These are phyloP conservation scores for Medicago arabica DNA, from an alignment of 306 rosid species.

Conservation along the genomic window DNA sequence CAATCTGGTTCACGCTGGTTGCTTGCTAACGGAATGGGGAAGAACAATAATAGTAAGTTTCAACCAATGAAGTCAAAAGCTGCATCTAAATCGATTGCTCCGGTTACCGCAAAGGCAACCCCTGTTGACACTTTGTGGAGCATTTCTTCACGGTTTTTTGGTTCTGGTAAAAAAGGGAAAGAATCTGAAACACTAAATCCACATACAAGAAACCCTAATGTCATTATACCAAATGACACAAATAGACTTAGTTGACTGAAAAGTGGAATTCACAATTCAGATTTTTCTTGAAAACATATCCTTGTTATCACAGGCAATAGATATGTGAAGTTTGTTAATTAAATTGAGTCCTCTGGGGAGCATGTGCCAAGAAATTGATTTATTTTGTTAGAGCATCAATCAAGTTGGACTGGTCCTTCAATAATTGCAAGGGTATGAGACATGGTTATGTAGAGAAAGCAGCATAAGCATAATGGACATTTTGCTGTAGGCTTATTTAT, in stretches of 20 bases:
- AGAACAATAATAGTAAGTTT: slow-evolving; percentile 71
- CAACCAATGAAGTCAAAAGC: slow-evolving; percentile 67
- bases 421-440: slow-evolving; percentile 16
- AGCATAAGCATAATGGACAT: neutral
- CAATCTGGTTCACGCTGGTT: slow-evolving; percentile 95
- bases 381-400: slow-evolving; percentile 20
- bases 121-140: slow-evolving; percentile 90
- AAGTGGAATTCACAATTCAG: slow-evolving; percentile 18
- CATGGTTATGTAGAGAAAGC: neutral
- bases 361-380: neutral
- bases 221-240: slow-evolving; percentile 63
- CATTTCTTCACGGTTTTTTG: slow-evolving; percentile 67
- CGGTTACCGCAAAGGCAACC: slow-evolving; percentile 70
- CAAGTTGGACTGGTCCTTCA: slow-evolving; percentile 9
- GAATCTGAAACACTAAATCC: slow-evolving; percentile 66
- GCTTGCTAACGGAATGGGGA: slow-evolving; percentile 90
- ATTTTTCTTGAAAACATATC: slow-evolving; percentile 15
- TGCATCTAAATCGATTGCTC: slow-evolving; percentile 54
- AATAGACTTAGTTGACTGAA: slow-evolving; percentile 54
- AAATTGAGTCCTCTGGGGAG: neutral
- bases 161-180: slow-evolving; percentile 68
- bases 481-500: slow-evolving; percentile 37
- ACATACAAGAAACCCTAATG: slow-evolving; percentile 75
- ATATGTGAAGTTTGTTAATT: slow-evolving; percentile 13
- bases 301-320: neutral